phyloP scores from a whole-genome alignment of 225 moss, liverwort and hornwort species.

The Pseudisothecium myosuroides region DNA sequence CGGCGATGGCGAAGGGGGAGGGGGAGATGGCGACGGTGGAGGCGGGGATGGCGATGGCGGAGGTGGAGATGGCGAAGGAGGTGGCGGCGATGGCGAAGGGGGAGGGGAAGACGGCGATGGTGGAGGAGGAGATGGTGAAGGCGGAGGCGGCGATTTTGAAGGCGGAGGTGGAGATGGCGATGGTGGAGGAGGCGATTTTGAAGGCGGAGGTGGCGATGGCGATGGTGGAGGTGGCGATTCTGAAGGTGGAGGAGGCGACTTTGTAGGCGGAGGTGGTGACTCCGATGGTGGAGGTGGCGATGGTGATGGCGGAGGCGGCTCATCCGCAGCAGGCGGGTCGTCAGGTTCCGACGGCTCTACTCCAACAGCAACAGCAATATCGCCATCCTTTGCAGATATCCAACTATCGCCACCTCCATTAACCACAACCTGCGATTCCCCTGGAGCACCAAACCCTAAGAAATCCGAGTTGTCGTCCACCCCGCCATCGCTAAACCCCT shows the following conservation, averaged over 20 bases:
- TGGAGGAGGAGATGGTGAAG: not conserved
- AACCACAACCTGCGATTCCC: not conserved
- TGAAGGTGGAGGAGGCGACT: not conserved
- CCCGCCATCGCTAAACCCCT: not conserved
- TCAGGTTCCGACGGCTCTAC: not conserved
- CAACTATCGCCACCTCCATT: not conserved
- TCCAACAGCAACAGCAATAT: not conserved
- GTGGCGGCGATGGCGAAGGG: not conserved
- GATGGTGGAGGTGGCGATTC: not conserved
- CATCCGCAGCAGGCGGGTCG: not conserved
- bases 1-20: not conserved
- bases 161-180: not conserved
- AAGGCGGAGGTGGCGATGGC: not conserved
- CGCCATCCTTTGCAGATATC: not conserved
- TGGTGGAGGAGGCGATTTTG: not conserved
- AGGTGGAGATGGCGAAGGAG: not conserved
- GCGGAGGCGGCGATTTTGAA: not conserved
- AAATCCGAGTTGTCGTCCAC: not conserved
- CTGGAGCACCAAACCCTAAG: constrained; percentile 3
- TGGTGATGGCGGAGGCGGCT: not conserved
- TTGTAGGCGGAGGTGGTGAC: not conserved
- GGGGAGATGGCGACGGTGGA: not conserved
- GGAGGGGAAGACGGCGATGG: not conserved
- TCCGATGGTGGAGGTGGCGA: not conserved
- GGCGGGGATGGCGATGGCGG: not conserved